phyloP scores from a whole-genome alignment of 2,329 filamentous ascomycete species.

The Nemania bipapillata region DNA sequence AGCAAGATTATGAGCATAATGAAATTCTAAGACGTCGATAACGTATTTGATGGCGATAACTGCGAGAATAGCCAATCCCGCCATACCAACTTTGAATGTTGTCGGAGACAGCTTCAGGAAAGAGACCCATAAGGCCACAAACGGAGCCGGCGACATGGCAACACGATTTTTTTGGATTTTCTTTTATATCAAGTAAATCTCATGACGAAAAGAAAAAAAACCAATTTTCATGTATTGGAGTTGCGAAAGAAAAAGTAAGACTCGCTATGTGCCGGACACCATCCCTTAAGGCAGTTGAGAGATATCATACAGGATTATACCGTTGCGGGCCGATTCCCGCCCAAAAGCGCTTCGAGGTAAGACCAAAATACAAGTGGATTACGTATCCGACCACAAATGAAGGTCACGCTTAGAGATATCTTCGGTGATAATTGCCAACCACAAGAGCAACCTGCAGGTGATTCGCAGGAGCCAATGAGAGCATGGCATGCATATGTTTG shows the following conservation, averaged over 20 bases:
- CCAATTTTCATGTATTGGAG: not conserved
- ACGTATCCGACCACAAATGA: not conserved
- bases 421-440: not conserved
- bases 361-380: conserved; percentile 3
- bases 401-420: not conserved
- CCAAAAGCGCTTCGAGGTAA: conserved; percentile 1
- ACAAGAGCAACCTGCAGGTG: conserved; percentile 2
- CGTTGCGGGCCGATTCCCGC: not conserved
- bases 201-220: not conserved
- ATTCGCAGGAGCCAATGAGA: not conserved
- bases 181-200: not conserved
- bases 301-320: conserved; percentile 13
- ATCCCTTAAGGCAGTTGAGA: conserved; percentile 12
- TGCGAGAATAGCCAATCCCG: conserved; percentile 14
- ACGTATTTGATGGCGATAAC: conserved; percentile 23
- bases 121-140: conserved; percentile 26
- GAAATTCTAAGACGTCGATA: conserved; percentile 24
- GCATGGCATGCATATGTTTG: not conserved
- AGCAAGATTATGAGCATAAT: conserved; percentile 23
- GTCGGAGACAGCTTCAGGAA: conserved; percentile 23
- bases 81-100: conserved; percentile 7
- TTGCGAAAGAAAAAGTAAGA: conserved; percentile 8
- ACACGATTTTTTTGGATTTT: too few species aligned
- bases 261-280: not conserved
- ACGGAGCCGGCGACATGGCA: conserved; percentile 31